Base-by-base conservation (phyloP, 2,329 filamentous ascomycete genomes). In the Fusarium newnesense region DNA sequence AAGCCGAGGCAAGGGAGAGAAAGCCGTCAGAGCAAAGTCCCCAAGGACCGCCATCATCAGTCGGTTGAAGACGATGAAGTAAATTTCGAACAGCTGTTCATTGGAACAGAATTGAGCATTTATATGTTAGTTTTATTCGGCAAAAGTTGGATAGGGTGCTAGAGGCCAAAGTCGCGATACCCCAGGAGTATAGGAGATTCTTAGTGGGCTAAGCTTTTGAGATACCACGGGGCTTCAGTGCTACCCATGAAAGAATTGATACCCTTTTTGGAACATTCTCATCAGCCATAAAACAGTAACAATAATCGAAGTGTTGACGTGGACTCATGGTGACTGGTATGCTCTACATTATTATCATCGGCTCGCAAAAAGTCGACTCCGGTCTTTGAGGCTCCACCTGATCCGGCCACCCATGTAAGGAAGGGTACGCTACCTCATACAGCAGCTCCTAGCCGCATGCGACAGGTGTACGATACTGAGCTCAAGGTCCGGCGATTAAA, bases 1-100 rank as follows among this genome's bases (percentile, higher is more conserved):
- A 86, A 68, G 82, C 81, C 5, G 87, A 89, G 78, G 87, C 86
- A 6, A 84, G 84, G 56, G 83, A 85, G 59, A 83, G 82, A 30
- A 81, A 81, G 46, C 69, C 74, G 4, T 73, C 64, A 15, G 77
- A 79, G 16, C 73, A 75, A 30, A 77, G 76, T 44, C 78, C 79
- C 19, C 68, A 72, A 28, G 75, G 72, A 12, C 74, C 69, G 16
- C 72, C 68, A 9, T 76, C 76, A 34, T 76, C 76, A 18, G 63
- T 60, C 39, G 73, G 72, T 15, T 74, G 37, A 72, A n/a, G 36
- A 24, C 10, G 10, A 39, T 36, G 28, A 24, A 24, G n/a, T 26
- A 37, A 30, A n/a, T 47, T 16, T 12, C 30, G 15, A 43, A 34
- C 36, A n/a, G n/a, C 21, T 30, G 9, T 54, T 21, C 28, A 26